A percentile compares a stretch with the other conserved stretches of the same genome.
Evolutionary conservation across 1,284 basidiomycete genomes (phyloP).

Genomic region (Cerrena zonata): DNA sequence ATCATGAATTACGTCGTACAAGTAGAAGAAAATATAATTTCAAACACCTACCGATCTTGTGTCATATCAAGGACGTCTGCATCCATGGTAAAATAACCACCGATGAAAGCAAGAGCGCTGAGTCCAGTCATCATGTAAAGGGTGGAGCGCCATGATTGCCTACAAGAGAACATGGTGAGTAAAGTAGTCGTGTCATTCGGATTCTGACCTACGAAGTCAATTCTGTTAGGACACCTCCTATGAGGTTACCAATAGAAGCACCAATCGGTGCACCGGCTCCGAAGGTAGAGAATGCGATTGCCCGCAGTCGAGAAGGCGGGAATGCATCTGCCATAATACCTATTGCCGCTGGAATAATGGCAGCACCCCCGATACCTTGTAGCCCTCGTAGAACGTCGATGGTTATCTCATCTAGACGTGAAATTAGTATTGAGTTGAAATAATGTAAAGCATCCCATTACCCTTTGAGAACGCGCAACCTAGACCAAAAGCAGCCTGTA

Average conservation of each 20-base stretch:
- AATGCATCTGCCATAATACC: slow-evolving; percentile 76
- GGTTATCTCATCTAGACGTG: slow-evolving; percentile 25
- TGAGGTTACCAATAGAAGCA: slow-evolving; percentile 57
- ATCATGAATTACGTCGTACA: not conserved
- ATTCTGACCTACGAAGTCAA: slow-evolving; percentile 35
- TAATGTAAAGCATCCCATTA: too few species aligned
- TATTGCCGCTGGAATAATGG: slow-evolving; percentile 60
- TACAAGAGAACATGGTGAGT: not conserved
- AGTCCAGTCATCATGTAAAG: slow-evolving; percentile 51
- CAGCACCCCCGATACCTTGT: slow-evolving; percentile 68
- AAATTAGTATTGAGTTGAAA: not conserved
- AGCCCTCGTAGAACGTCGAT: slow-evolving; percentile 61
- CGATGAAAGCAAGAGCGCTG: slow-evolving; percentile 34
- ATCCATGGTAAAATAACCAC: slow-evolving; percentile 44
- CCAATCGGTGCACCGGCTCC: slow-evolving; percentile 78
- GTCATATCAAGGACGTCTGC: slow-evolving; percentile 39
- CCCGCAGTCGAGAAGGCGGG: slow-evolving; percentile 59
- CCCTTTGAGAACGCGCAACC: slow-evolving; percentile 33
- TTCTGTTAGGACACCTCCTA: slow-evolving; percentile 71
- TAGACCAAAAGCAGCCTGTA: slow-evolving; percentile 33
- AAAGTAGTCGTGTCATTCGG: too few species aligned
- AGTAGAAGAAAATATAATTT: not conserved
- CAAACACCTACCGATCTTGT: slow-evolving; percentile 32
- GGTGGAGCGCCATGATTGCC: slow-evolving; percentile 46
- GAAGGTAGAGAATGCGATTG: slow-evolving; percentile 72